Percentiles rank a stretch among this genome's conserved stretches.
Conservation (phyloP, 306 rosid species). For the Bauhinia variegata region DNA sequence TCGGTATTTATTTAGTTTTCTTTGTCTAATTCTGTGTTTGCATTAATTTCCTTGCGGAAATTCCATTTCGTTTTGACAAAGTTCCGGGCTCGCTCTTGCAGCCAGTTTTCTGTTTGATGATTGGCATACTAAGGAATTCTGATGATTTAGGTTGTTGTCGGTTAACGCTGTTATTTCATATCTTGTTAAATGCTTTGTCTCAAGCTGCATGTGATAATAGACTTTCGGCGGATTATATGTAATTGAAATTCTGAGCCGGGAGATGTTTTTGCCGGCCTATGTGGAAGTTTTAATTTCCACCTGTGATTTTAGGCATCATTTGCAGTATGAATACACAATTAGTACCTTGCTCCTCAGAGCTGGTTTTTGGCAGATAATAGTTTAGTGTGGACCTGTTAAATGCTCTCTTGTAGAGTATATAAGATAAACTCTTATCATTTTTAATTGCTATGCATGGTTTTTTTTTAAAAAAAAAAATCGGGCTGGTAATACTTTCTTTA, state of each 20-base stretch:
- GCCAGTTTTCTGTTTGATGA: conserved; percentile 1
- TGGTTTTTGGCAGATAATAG: background rate
- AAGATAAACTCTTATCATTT: background rate
- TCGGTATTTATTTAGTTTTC: conserved; percentile 35
- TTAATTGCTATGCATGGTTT: conserved; percentile 10
- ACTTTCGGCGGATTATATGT: conserved; percentile 9
- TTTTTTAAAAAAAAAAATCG: too few species aligned
- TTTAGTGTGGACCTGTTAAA: background rate
- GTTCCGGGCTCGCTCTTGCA: background rate
- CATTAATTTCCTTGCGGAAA: conserved; percentile 26
- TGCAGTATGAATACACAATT: conserved; percentile 14
- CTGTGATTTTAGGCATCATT: background rate
- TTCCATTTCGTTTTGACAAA: background rate
- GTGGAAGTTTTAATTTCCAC: conserved; percentile 1
- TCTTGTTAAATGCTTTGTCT: conserved; percentile 3
- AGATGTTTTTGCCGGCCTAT: conserved; percentile 1
- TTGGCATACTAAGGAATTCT: conserved; percentile 29
- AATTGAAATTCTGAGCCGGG: conserved; percentile 36
- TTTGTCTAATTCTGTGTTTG: conserved; percentile 15
- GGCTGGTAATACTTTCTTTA: too few species aligned
- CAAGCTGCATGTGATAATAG: conserved; percentile 1
- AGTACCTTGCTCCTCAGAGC: conserved; percentile 1
- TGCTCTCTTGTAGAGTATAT: background rate
- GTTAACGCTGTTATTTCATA: background rate
- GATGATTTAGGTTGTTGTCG: too few species aligned